Evolutionary conservation across 345 rosid species (phyloP), one percentile per base, ranked within the genome.

Genomic region (Aquilaria sinensis): DNA sequence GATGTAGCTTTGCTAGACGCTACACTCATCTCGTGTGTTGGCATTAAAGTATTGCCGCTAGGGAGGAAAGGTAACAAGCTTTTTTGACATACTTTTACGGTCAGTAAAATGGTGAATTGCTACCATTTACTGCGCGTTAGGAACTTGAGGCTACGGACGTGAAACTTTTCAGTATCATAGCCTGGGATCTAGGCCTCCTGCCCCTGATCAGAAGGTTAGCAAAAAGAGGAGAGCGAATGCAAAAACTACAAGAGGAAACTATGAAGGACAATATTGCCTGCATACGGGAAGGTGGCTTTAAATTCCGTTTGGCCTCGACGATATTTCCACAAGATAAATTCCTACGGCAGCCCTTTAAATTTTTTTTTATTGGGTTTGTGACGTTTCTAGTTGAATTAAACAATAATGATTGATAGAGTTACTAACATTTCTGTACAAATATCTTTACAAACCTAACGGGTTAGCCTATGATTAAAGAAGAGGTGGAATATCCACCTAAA

Each of bases 141-240:
- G 52, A 23, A 23, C 23, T 23, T 23, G 41, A 32, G 65, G 53
- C 73, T 34, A 54, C 54, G 75, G 64, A 70, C 67, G 70, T 57
- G 78, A 66, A 73, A 63, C 63, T 30, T 47, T 60, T 43, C 47
- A 37, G 43, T 31, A 13, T 51, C 23, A 56, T 45, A 62, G 60
- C 41, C 68, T 51, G 59, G 66, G 54, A 37, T 72, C 75, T 65
- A 61, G 53, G n/a, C 67, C 62, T 11, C 59, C 47, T 66, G n/a
- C 13, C 29, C 59, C 61, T 45, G 29, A 10, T 50, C 12, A 13
- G 57, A 48, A 66, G 67, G 67, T 3, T 63, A 37, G 50, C 70
- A 67, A 57, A 64, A 59, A 30, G 53, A 37, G 43, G 43, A 37
- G 43, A 37, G 43, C 3, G 8, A 37, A 37, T 37, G 43, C 43